A percentile compares a stretch with the other conserved stretches of the same genome.
Conservation (phyloP, 2,329 filamentous ascomycete genomes). For the Fusarium secorum region DNA sequence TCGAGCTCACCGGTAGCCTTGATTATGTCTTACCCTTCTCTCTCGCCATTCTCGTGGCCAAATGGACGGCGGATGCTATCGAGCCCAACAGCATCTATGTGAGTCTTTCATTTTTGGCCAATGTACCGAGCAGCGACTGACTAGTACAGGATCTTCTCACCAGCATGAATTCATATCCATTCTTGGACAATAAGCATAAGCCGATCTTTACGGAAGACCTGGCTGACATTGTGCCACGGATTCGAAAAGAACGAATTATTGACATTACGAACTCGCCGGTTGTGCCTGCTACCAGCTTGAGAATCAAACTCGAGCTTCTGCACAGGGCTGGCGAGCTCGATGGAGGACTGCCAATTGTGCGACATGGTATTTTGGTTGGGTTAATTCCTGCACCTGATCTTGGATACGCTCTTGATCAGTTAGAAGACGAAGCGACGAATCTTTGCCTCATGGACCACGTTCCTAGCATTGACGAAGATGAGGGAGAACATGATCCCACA, state of each 20-base stretch:
- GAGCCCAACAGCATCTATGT: constrained; percentile 94
- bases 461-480: constrained; percentile 68
- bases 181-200: constrained; percentile 95
- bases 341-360: constrained; percentile 86
- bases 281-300: constrained; percentile 77
- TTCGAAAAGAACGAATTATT: constrained; percentile 80
- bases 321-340: constrained; percentile 90
- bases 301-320: constrained; percentile 80
- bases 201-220: constrained; percentile 90
- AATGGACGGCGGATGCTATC: constrained; percentile 96
- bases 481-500: constrained; percentile 71
- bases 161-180: constrained; percentile 97
- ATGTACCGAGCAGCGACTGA: constrained; percentile 12
- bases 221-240: constrained; percentile 81
- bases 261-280: constrained; percentile 86
- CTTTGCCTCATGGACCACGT: constrained; percentile 84
- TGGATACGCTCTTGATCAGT: constrained; percentile 87
- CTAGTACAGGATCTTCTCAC: constrained; percentile 78
- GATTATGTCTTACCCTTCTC: constrained; percentile 97
- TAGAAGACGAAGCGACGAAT: constrained; percentile 75
- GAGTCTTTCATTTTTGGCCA: constrained; percentile 44
- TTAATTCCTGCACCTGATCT: constrained; percentile 94
- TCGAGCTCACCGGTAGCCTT: constrained; percentile 92
- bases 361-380: constrained; percentile 81
- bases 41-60: constrained; percentile 89